Evolutionary conservation across 2,329 filamentous ascomycete genomes (phyloP).

Genomic region (Colletotrichum euphorbiae): DNA sequence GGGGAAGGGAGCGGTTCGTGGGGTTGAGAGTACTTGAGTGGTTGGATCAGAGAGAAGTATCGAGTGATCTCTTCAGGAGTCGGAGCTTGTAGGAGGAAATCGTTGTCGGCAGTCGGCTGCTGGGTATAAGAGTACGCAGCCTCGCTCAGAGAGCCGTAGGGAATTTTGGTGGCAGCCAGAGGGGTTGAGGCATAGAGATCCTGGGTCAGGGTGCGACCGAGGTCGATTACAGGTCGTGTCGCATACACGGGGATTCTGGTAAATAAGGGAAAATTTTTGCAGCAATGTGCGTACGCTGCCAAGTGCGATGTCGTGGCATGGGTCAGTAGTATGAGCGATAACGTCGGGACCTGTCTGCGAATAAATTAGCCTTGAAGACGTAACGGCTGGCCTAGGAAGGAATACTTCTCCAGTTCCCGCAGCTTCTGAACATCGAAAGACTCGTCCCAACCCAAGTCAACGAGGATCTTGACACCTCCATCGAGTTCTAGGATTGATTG

Average conservation of each 20-base stretch:
- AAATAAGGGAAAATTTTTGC: conserved; percentile 94
- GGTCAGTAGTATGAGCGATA: conserved; percentile 93
- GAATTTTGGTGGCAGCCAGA: conserved; percentile 86
- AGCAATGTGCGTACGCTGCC: conserved; percentile 94
- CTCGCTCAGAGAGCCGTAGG: conserved; percentile 77
- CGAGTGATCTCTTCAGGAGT: conserved; percentile 88
- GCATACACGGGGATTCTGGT: conserved; percentile 94
- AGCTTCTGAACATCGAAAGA: conserved; percentile 86
- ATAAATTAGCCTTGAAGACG: conserved; percentile 39
- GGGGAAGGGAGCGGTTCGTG: conserved; percentile 89
- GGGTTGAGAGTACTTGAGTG: conserved; percentile 96
- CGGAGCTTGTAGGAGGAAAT: conserved; percentile 76
- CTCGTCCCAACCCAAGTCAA: conserved; percentile 97
- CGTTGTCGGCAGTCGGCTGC: conserved; percentile 60
- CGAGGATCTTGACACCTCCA: conserved; percentile 92
- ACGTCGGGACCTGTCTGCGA: conserved; percentile 83
- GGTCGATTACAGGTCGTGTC: conserved; percentile 90
- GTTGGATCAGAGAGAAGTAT: conserved; percentile 91
- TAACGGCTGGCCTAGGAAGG: conserved; percentile 10
- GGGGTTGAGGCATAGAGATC: conserved; percentile 93
- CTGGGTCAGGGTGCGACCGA: conserved; percentile 90
- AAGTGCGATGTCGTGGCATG: conserved; percentile 93
- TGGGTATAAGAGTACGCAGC: conserved; percentile 66
- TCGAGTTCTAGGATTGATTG: conserved; percentile 98
- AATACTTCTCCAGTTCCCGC: conserved; percentile 88